Percentiles rank a stretch among this genome's conserved stretches.
Evolutionary conservation across 2,329 filamentous ascomycete species (phyloP).

Genomic region (Teratosphaeria gauchensis): DNA sequence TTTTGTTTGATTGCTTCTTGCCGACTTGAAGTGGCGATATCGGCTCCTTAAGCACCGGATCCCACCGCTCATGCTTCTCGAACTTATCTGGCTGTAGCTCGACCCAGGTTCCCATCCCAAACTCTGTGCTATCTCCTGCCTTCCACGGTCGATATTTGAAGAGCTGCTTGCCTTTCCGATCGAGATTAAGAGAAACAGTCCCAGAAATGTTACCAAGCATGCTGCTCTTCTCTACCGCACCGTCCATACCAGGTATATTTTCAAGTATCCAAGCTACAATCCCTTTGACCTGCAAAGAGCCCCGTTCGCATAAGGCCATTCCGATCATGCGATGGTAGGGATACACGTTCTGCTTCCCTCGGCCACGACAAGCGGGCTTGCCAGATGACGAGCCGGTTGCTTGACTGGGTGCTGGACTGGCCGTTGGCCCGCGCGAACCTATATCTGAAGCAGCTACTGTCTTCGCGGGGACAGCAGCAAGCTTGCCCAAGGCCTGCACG

Average conservation of each 20-base stretch:
- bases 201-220: background rate
- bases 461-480: background rate
- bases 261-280: slow-evolving; percentile 20
- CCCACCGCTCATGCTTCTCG: slow-evolving; percentile 15
- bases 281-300: slow-evolving; percentile 10
- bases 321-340: slow-evolving; percentile 11
- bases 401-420: background rate
- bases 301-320: slow-evolving; percentile 21
- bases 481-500: background rate
- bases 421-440: background rate
- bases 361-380: background rate
- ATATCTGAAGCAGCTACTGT: background rate
- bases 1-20: background rate
- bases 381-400: background rate
- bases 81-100: slow-evolving; percentile 12
- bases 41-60: slow-evolving; percentile 13
- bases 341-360: background rate
- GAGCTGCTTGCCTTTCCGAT: background rate
- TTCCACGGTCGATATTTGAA: background rate
- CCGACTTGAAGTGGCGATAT: slow-evolving; percentile 4
- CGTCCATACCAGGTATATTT: slow-evolving; percentile 12
- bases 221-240: slow-evolving; percentile 2
- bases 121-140: background rate
- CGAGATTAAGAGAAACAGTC: background rate
- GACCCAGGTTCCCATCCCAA: slow-evolving; percentile 9